Evolutionary conservation across 2,329 filamentous ascomycete species (phyloP).

Genomic region (Diaporthe amygdali): DNA sequence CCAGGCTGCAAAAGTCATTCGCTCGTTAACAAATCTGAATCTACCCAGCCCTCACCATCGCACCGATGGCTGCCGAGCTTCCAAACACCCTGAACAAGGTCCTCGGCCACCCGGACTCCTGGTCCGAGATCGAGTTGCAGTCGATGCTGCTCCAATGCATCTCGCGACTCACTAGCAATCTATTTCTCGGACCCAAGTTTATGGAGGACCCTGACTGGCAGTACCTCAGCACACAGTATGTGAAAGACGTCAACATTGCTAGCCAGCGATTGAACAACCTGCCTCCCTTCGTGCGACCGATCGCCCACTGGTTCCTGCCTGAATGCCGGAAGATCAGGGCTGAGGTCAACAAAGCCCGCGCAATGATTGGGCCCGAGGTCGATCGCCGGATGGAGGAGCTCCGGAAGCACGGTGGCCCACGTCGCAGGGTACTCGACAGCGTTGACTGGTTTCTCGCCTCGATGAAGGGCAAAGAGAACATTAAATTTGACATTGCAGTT

Average conservation of each 20-base stretch:
- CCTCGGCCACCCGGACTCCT: background rate
- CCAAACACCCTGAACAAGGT: background rate
- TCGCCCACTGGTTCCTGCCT: background rate
- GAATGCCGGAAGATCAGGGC: background rate
- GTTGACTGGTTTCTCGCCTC: constrained; percentile 13
- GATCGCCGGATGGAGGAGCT: constrained; percentile 4
- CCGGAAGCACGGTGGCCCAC: background rate
- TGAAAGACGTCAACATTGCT: background rate
- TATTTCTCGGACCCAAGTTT: background rate
- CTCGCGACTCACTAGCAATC: background rate
- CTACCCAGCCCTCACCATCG: background rate
- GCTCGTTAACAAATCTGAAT: background rate
- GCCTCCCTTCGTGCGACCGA: background rate
- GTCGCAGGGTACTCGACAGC: background rate
- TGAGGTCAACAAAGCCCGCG: background rate
- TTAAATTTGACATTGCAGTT: background rate
- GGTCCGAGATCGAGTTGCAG: background rate
- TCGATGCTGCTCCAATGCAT: background rate
- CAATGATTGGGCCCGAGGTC: background rate
- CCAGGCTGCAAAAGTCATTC: background rate
- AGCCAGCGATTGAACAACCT: background rate
- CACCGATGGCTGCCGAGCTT: background rate
- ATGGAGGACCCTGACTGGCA: background rate
- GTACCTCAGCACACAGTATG: background rate
- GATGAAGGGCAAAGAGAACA: background rate